Evolutionary conservation across 495 filamentous ascomycete species (phyloP).

Genomic region (Neurospora intermedia): DNA sequence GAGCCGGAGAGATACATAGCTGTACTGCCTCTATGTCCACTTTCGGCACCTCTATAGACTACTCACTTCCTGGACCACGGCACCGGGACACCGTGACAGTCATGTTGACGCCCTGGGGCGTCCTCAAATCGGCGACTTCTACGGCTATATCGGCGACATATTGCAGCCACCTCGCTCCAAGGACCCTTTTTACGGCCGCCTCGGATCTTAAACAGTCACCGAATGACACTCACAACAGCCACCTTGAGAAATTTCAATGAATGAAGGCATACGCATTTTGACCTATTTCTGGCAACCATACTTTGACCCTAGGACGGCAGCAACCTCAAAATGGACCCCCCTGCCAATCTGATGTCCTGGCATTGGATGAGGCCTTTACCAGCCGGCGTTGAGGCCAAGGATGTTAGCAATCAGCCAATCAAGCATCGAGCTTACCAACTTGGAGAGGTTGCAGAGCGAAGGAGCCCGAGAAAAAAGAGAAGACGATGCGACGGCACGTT

Average conservation of each 20-base stretch:
- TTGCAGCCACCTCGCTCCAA: neutral
- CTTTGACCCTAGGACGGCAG: neutral
- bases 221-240: neutral
- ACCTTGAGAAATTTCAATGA: neutral
- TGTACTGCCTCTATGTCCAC: neutral
- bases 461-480: neutral
- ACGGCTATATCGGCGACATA: neutral
- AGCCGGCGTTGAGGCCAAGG: neutral
- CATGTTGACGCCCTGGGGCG: neutral
- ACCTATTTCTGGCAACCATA: neutral
- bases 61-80: neutral
- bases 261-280: neutral
- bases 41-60: neutral
- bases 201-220: neutral
- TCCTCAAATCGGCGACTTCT: neutral
- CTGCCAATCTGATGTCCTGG: neutral
- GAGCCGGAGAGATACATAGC: neutral
- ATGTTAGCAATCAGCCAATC: neutral
- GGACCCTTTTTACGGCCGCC: neutral
- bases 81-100: neutral
- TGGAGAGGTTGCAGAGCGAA: neutral
- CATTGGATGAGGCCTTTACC: neutral
- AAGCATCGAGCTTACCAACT: neutral
- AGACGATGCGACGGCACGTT: neutral
- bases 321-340: neutral